phyloP scores from a whole-genome alignment of 257 asterid genomes.

The Echium plantagineum region DNA sequence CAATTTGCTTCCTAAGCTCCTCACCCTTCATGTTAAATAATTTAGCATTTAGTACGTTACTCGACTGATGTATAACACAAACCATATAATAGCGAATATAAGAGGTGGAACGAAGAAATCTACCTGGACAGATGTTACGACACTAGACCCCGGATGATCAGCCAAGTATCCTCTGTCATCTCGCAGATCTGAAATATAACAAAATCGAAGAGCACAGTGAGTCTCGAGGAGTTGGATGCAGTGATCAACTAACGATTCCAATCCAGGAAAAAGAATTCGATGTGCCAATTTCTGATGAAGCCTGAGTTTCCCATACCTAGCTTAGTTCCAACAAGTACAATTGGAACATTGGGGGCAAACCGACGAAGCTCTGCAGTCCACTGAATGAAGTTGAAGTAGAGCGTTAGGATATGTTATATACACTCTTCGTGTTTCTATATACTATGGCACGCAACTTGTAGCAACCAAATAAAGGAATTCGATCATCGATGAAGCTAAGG shows the following conservation, averaged over 20 bases:
- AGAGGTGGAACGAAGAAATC: slow-evolving; percentile 3
- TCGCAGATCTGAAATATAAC: slow-evolving; percentile 50
- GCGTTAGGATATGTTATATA: background rate
- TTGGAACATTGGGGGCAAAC: slow-evolving; percentile 92
- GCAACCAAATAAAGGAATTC: too few relatives aligned
- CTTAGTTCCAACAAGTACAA: slow-evolving; percentile 91
- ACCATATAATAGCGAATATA: background rate
- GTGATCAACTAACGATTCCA: background rate
- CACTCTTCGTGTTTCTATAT: too few relatives aligned
- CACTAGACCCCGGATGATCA: slow-evolving; percentile 67
- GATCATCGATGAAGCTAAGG: too few relatives aligned
- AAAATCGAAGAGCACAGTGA: background rate
- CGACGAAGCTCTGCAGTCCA: slow-evolving; percentile 99
- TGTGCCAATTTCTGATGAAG: background rate
- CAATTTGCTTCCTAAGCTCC: slow-evolving; percentile 29
- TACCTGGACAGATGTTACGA: slow-evolving; percentile 74
- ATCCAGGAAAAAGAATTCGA: background rate
- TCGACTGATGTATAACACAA: background rate
- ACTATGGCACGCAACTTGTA: too few relatives aligned
- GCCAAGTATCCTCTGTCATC: slow-evolving; percentile 57
- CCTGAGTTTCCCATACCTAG: slow-evolving; percentile 36
- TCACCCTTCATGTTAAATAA: too few relatives aligned
- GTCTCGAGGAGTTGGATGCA: background rate
- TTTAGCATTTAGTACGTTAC: background rate
- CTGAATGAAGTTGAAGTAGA: slow-evolving; percentile 37